Evolutionary conservation across 129 eudicot species (phyloP).

Genomic region (Artemisia tridentata): DNA sequence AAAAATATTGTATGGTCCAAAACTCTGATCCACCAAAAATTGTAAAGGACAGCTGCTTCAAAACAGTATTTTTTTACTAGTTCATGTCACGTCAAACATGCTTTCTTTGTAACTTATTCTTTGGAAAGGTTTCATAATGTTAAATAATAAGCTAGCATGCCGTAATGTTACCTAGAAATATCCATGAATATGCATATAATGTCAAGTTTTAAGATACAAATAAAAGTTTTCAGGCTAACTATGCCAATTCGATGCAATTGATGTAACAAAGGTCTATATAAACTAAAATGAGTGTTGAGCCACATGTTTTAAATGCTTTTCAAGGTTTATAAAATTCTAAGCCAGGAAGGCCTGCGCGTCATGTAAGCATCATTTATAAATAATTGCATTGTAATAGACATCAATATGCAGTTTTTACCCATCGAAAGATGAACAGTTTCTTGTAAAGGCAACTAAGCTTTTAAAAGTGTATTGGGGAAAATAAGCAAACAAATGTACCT

Average conservation of each 20-base stretch:
- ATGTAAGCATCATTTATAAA: neutral
- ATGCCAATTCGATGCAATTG: slow-evolving; percentile 5
- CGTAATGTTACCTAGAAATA: slow-evolving; percentile 7
- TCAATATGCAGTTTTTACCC: neutral
- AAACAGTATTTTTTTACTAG: slow-evolving; percentile 1
- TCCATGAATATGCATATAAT: neutral
- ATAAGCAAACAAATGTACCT: slow-evolving; percentile 40
- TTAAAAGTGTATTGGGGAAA: neutral
- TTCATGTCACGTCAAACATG: neutral
- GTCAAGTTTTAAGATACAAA: slow-evolving; percentile 5
- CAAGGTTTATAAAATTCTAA: slow-evolving; percentile 1
- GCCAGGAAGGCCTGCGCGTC: slow-evolving; percentile 13
- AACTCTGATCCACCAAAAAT: slow-evolving; percentile 11
- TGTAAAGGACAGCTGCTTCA: slow-evolving; percentile 10
- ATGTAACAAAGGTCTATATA: slow-evolving; percentile 1
- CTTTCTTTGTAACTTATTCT: slow-evolving; percentile 1
- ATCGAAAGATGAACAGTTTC: no score
- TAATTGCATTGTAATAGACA: slow-evolving; percentile 2
- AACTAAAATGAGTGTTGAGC: neutral
- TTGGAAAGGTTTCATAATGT: slow-evolving; percentile 3
- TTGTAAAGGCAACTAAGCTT: no score
- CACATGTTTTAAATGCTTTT: neutral
- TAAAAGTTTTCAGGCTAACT: neutral
- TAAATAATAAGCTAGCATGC: neutral
- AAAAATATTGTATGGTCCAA: slow-evolving; percentile 14